Base-by-base conservation (phyloP, 2,329 filamentous ascomycete species). In the Davidsoniella virescens region DNA sequence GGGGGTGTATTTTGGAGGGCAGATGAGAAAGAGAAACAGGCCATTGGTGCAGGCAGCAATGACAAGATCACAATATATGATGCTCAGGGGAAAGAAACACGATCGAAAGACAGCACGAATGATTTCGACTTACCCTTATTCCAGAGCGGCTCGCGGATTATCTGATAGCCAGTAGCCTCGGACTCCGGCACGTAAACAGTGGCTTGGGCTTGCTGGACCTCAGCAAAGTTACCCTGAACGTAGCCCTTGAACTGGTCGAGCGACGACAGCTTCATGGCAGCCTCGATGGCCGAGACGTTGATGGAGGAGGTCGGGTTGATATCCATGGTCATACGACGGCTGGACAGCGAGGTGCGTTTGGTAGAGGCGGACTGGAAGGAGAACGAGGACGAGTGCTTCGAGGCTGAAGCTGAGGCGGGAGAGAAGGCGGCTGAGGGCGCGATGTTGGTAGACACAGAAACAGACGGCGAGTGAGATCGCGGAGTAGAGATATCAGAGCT, bases 231-330 rank as follows among this genome's bases (percentile, higher is more conserved):
- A 59, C 73, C 68, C 60, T 76, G 71, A 57, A 68, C 63, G 62
- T 80, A 80, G 54, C 77, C 77, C 56, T 73, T 69, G 56, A 78
- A 69, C 55, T 75, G 71, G 59, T 80, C 76, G 47, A 80, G 70
- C 51, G 71, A 65, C 50, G 76, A 69, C 67, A 74, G 71, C 59
- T 73, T 77, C 71, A 80, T 76, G 56, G 69, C 65, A 57, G 76
- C 67, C 65, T 78, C 72, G 55, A 80, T 73, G 56, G 71, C 69
- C 41, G 65, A 56, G 53, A 78, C 65, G 61, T 80, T 73, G 60
- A 79, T 65, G 49, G 70, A 65, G 56, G 72, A 71, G 67, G 76
- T 69, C 55, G 73, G 73, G 59, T 77, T 75, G 55, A 71, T 66
- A 55, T 69, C 63, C 23, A 41, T 49, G 48, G 71, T 70, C 56